These are phyloP conservation scores for Rhizopogon rudus DNA, from an alignment of 768 basidiomycete species.

Conservation along the genomic window DNA sequence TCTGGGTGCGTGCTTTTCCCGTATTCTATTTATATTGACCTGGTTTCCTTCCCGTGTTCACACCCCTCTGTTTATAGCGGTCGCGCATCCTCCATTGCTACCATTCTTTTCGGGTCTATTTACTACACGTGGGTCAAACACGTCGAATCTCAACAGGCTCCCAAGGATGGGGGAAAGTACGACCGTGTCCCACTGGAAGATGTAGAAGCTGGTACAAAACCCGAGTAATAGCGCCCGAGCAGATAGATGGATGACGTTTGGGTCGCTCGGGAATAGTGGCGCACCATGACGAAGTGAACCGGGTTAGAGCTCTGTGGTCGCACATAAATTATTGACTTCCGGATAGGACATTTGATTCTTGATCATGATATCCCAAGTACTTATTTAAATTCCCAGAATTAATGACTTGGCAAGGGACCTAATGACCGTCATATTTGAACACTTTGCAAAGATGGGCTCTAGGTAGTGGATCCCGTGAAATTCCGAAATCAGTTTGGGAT, in stretches of 20 bases:
- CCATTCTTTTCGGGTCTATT: slow-evolving; percentile 77
- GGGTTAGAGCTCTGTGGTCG: too few relatives aligned
- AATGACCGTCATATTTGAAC: background rate
- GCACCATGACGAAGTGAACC: background rate
- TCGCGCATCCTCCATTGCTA: slow-evolving; percentile 73
- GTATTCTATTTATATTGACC: background rate
- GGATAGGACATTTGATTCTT: background rate
- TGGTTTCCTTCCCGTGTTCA: background rate
- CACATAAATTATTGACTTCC: background rate
- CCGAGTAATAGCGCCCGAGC: slow-evolving; percentile 17
- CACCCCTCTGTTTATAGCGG: slow-evolving; percentile 43
- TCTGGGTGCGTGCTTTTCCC: slow-evolving; percentile 50
- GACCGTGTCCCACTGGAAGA: slow-evolving; percentile 64
- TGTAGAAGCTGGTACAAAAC: slow-evolving; percentile 46
- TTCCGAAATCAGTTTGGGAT: too few relatives aligned
- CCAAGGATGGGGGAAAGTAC: slow-evolving; percentile 35
- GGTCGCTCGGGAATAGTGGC: background rate
- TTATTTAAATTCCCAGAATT: background rate
- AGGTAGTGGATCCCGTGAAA: too few relatives aligned
- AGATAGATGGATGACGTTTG: background rate
- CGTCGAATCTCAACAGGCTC: slow-evolving; percentile 45
- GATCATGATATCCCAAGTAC: background rate
- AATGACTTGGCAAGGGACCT: background rate
- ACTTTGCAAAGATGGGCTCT: too few relatives aligned
- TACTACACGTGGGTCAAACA: slow-evolving; percentile 91